Base-by-base conservation (phyloP, 768 basidiomycete genomes). In the Leccinellum albellum region DNA sequence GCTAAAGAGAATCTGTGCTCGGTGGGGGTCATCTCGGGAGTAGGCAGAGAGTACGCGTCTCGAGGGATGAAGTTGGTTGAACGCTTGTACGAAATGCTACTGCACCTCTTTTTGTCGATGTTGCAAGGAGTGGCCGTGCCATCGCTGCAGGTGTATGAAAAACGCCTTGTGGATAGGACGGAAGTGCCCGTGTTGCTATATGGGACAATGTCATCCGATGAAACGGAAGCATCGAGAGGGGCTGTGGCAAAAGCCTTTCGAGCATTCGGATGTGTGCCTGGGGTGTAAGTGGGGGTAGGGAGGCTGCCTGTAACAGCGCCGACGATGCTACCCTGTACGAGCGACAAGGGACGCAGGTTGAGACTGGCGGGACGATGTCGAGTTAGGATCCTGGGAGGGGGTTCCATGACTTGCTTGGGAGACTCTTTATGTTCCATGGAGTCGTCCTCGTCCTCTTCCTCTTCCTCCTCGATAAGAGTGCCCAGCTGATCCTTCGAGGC, bases 401-500 rank as follows among this genome's bases (percentile, higher is more conserved):
- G 57, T 15, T 68, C 61, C 20, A 72, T 66, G 50, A 53, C 50
- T 21, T 71, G 66, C 15, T 68, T 65, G 23, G 73, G 66, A 44
- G 68, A 6, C n/a, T 56, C 55, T 17, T 57, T 54, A 21, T 32
- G 33, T 51, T 63, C 55, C 32, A 58, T 48, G 26, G 53, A 37
- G 17, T 15, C 31, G 1, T 89, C 88, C 46, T 89, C 89, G 55
- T 91, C 89, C 24, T 93, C 91, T 42, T 92, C 92, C 50, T 94
- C 91, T 52, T 93, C 91, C 55, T 94, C 92, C 65, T 92, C 91
- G 31, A 94, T 75, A 28, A 93, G 78, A 17, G 91, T 92, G 57
- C 83, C 82, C 12, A 93, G 79, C 63, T 87, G 82, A 69, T 92
- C 91, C 68, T 90, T 91, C 51, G 85, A 79, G 12, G 82, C 81